These are phyloP conservation scores for Aeschynomene evenia DNA, from an alignment of 306 rosid genomes.

Conservation along the genomic window DNA sequence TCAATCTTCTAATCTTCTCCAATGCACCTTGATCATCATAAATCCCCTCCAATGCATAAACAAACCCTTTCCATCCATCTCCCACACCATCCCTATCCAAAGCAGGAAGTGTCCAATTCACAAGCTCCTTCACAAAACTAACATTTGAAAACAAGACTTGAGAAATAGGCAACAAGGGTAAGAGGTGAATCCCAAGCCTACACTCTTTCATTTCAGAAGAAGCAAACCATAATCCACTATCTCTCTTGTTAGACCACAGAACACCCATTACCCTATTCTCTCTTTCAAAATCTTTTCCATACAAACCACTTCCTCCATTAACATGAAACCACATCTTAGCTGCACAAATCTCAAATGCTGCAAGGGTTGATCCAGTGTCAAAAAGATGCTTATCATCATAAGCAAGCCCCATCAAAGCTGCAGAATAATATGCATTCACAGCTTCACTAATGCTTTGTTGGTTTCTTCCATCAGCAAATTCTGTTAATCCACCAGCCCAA, in stretches of 20 bases:
- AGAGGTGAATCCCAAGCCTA: conserved; percentile 62
- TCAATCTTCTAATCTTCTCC: conserved; percentile 44
- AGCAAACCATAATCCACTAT: conserved; percentile 68
- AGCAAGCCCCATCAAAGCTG: conserved; percentile 65
- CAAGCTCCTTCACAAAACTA: conserved; percentile 50
- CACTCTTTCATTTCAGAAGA: conserved; percentile 58
- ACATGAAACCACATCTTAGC: conserved; percentile 74
- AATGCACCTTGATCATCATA: conserved; percentile 48
- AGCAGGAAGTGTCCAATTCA: conserved; percentile 62
- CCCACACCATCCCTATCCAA: conserved; percentile 54
- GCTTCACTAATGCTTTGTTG: conserved; percentile 69
- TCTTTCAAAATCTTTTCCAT: conserved; percentile 45
- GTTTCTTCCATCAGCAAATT: conserved; percentile 60
- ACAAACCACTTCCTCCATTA: conserved; percentile 33
- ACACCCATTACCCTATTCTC: conserved; percentile 56
- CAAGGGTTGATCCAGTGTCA: conserved; percentile 51
- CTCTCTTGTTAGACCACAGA: conserved; percentile 64
- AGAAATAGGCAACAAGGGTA: conserved; percentile 57
- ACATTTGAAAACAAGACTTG: conserved; percentile 54
- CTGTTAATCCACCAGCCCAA: conserved; percentile 64
- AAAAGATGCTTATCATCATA: conserved; percentile 59
- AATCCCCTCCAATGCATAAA: conserved; percentile 56
- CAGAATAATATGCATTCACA: conserved; percentile 63
- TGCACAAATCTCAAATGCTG: conserved; percentile 55
- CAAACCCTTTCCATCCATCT: conserved; percentile 78